Conservation (phyloP, 495 filamentous ascomycete genomes). For the Talaromyces ruber region DNA sequence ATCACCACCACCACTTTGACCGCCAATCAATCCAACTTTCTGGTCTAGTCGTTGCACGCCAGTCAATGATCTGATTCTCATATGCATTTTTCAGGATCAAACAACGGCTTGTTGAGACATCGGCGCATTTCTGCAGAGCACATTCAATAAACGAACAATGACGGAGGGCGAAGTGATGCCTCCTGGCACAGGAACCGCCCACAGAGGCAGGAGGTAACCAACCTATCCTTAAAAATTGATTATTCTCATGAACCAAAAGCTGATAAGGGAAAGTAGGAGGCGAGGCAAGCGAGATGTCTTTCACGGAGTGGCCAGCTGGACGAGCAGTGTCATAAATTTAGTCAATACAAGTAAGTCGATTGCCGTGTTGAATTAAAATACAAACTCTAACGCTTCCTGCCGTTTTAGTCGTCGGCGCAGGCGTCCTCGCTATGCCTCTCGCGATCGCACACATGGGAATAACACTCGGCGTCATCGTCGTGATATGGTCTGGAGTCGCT, state of each 20-base stretch:
- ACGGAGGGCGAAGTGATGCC: background rate
- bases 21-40: background rate
- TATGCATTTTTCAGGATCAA: background rate
- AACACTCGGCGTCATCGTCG: slow-evolving; percentile 68
- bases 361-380: slow-evolving; percentile 28
- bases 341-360: slow-evolving; percentile 71
- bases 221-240: background rate
- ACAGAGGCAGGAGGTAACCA: slow-evolving; percentile 21
- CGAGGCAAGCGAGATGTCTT: slow-evolving; percentile 41
- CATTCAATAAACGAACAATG: background rate
- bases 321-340: slow-evolving; percentile 88
- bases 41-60: background rate
- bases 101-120: background rate
- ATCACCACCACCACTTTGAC: background rate
- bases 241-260: background rate
- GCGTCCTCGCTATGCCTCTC: slow-evolving; percentile 87
- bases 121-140: background rate
- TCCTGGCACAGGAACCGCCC: background rate
- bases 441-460: slow-evolving; percentile 92
- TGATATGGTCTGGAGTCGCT: slow-evolving; percentile 81
- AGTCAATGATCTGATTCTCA: background rate
- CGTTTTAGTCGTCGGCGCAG: slow-evolving; percentile 77
- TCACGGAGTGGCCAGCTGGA: slow-evolving; percentile 73
- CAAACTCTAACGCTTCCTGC: background rate
- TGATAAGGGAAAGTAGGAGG: slow-evolving; percentile 11